Conservation (phyloP, 2,329 filamentous ascomycete species). For the Fusarium chuoi region DNA sequence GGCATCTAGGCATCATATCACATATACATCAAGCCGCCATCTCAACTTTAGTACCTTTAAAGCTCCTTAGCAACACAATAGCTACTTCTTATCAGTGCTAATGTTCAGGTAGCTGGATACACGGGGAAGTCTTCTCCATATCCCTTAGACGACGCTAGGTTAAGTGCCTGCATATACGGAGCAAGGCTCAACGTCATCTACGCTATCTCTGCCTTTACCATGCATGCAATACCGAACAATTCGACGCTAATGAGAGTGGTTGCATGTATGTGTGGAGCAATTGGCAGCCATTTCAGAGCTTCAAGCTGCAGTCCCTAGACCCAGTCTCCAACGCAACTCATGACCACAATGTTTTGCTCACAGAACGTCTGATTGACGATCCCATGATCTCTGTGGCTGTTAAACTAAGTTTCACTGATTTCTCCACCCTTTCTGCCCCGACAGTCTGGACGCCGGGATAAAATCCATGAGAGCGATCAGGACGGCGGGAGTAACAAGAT, state of each 20-base stretch:
- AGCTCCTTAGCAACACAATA: accelerated
- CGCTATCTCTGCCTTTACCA: background rate
- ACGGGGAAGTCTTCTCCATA: background rate
- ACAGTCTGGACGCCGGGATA: background rate
- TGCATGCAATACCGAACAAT: background rate
- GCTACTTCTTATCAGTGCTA: background rate
- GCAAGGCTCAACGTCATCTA: background rate
- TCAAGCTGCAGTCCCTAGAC: background rate
- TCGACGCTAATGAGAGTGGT: background rate
- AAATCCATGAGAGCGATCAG: background rate
- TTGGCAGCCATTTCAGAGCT: background rate
- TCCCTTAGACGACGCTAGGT: background rate
- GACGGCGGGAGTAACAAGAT: background rate
- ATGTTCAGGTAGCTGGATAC: background rate
- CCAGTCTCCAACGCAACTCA: background rate
- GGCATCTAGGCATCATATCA: background rate
- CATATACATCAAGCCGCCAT: background rate
- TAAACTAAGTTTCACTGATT: background rate
- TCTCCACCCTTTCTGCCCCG: background rate
- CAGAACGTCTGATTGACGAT: too few species aligned
- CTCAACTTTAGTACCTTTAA: background rate
- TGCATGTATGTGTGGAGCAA: background rate
- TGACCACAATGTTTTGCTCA: background rate
- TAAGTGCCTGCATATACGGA: background rate
- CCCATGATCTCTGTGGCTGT: too few species aligned